Evolutionary conservation across 225 moss, liverwort and hornwort genomes (phyloP).

Genomic region (Climacium dendroides): DNA sequence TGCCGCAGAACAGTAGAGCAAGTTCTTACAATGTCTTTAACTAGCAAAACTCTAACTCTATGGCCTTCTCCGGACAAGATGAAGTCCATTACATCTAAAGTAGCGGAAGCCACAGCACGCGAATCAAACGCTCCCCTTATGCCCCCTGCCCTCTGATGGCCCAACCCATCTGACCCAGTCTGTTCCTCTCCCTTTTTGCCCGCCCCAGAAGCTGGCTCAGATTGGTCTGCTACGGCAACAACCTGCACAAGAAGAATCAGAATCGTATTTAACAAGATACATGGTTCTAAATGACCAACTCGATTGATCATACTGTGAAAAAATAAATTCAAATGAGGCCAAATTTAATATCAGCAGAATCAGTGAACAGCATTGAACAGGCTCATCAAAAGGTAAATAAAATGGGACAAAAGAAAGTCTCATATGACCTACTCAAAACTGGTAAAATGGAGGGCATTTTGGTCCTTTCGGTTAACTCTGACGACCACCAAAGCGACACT

Average conservation of each 20-base stretch:
- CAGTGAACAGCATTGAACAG: background rate
- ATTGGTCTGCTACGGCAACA: conserved; percentile 68
- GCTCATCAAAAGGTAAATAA: background rate
- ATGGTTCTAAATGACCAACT: background rate
- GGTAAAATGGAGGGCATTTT: background rate
- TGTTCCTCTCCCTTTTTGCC: conserved; percentile 12
- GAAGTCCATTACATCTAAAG: conserved; percentile 47
- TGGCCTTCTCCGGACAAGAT: conserved; percentile 62
- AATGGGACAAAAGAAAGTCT: background rate
- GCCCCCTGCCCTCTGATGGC: conserved; percentile 43
- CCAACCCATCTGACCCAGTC: conserved; percentile 40
- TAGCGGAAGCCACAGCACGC: conserved; percentile 69
- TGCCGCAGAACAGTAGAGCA: conserved; percentile 40
- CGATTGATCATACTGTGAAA: background rate
- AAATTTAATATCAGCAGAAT: background rate
- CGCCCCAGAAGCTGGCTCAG: conserved; percentile 5
- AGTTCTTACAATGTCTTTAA: conserved; percentile 56
- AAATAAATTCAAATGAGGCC: background rate
- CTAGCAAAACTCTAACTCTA: conserved; percentile 52
- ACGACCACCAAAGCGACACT: background rate
- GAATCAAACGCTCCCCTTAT: conserved; percentile 67
- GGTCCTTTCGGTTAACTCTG: background rate
- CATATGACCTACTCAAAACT: background rate
- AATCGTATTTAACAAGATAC: background rate
- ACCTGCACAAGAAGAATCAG: conserved; percentile 22